Percentiles rank a stretch among this genome's conserved stretches.
These are phyloP conservation scores for Hylodesmum podocarpum DNA, from an alignment of 306 rosid species.

Conservation along the genomic window DNA sequence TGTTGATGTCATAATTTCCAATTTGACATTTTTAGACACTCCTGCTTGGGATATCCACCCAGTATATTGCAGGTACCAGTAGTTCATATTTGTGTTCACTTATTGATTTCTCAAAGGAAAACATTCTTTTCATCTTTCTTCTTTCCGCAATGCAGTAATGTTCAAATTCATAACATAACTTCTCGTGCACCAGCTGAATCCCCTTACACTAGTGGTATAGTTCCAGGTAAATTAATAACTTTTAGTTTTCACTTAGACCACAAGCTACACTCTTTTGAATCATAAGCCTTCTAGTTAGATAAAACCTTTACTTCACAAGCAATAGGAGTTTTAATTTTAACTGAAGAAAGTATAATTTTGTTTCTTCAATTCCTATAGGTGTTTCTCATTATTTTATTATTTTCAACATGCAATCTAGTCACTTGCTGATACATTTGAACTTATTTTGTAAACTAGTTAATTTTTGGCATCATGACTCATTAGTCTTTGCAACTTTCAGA, in stretches of 20 bases:
- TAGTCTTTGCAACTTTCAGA: constrained; percentile 37
- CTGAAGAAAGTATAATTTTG: background rate
- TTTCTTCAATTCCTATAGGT: background rate
- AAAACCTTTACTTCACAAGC: background rate
- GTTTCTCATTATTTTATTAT: background rate
- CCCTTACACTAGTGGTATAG: constrained; percentile 61
- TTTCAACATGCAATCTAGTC: background rate
- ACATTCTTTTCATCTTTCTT: background rate
- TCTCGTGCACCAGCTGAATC: constrained; percentile 48
- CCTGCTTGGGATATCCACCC: constrained; percentile 71
- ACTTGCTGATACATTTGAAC: background rate
- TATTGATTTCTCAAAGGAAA: background rate
- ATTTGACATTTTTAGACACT: constrained; percentile 56
- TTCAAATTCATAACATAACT: constrained; percentile 48
- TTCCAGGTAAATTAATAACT: constrained; percentile 51
- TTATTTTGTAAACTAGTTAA: background rate
- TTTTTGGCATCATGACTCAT: background rate
- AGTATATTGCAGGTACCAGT: constrained; percentile 60
- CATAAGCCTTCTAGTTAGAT: background rate
- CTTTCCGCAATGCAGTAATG: constrained; percentile 38
- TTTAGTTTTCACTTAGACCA: background rate
- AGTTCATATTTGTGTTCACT: background rate
- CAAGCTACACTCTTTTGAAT: background rate
- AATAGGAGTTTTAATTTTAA: background rate
- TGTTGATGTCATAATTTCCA: constrained; percentile 46